Evolutionary conservation across 768 basidiomycete genomes (phyloP).

Genomic region (Mycena haematopus): DNA sequence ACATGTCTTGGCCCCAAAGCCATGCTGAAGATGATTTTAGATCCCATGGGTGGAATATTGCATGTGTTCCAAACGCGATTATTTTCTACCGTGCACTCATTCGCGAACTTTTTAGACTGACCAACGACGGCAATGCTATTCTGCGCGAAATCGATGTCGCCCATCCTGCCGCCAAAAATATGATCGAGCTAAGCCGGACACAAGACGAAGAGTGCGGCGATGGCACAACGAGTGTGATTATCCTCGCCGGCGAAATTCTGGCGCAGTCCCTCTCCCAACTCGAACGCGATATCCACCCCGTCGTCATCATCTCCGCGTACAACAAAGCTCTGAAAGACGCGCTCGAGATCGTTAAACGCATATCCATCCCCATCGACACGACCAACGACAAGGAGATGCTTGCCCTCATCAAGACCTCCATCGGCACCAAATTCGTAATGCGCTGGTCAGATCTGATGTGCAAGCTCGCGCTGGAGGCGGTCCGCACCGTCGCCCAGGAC

Average conservation of each 20-base stretch:
- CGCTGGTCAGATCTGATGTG: slow-evolving; percentile 99
- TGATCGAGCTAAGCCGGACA: slow-evolving; percentile 97
- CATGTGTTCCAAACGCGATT: slow-evolving; percentile 44
- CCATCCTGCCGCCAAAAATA: slow-evolving; percentile 98
- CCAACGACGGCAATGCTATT: slow-evolving; percentile 99
- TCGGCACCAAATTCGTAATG: slow-evolving; percentile 96
- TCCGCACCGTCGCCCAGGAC: slow-evolving; percentile 84
- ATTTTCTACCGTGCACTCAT: slow-evolving; percentile 12
- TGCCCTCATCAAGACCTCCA: slow-evolving; percentile 95
- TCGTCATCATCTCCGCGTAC: slow-evolving; percentile 98
- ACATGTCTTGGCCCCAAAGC: slow-evolving; percentile 97
- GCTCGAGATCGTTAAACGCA: slow-evolving; percentile 83
- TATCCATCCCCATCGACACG: slow-evolving; percentile 90
- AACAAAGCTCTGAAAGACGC: slow-evolving; percentile 95
- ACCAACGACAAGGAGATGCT: slow-evolving; percentile 91
- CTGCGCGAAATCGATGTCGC: slow-evolving; percentile 98
- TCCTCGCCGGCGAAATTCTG: slow-evolving; percentile 96
- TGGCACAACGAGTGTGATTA: slow-evolving; percentile 98
- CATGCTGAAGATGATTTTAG: slow-evolving; percentile 99
- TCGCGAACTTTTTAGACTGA: slow-evolving; percentile 60
- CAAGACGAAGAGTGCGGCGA: slow-evolving; percentile 99
- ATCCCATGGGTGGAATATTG: slow-evolving; percentile 99
- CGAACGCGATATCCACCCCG: slow-evolving; percentile 97
- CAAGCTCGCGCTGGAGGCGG: slow-evolving; percentile 89
- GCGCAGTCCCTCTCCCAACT: slow-evolving; percentile 93